These are phyloP conservation scores for Ganoderma boninense DNA, from an alignment of 1,284 basidiomycete species.

Conservation along the genomic window DNA sequence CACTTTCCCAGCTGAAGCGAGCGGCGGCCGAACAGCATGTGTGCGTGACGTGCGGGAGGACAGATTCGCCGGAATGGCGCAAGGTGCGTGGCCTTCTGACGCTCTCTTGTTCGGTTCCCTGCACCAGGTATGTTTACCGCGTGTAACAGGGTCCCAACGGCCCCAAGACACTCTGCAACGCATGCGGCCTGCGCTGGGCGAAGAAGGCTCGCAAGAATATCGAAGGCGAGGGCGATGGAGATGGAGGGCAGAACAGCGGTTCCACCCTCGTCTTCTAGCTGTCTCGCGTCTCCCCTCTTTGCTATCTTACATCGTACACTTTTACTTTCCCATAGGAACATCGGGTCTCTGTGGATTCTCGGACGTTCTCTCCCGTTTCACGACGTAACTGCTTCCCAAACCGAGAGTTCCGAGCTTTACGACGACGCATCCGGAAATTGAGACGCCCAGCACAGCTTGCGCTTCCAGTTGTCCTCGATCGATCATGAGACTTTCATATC, in stretches of 20 bases:
- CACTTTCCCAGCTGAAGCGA: slow-evolving; percentile 54
- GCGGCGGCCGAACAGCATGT: slow-evolving; percentile 67
- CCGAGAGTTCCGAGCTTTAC: not conserved
- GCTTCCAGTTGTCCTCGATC: slow-evolving; percentile 15
- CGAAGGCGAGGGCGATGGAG: slow-evolving; percentile 24
- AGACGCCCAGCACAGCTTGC: slow-evolving; percentile 19
- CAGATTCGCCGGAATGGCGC: slow-evolving; percentile 86
- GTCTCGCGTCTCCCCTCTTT: not conserved
- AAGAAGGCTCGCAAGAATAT: slow-evolving; percentile 61
- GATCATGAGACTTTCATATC: slow-evolving; percentile 7
- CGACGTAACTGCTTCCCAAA: not conserved
- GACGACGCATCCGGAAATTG: not conserved
- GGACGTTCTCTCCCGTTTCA: not conserved
- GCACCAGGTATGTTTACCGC: slow-evolving; percentile 28
- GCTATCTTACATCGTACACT: not conserved
- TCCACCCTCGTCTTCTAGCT: slow-evolving; percentile 19
- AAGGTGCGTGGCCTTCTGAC: slow-evolving; percentile 57
- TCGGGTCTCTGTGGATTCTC: not conserved
- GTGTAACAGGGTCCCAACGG: slow-evolving; percentile 74
- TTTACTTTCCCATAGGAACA: not conserved
- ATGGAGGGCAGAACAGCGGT: slow-evolving; percentile 8
- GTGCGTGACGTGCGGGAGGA: slow-evolving; percentile 81
- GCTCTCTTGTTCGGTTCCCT: slow-evolving; percentile 27
- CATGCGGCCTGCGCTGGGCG: slow-evolving; percentile 86
- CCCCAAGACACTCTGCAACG: slow-evolving; percentile 89